A percentile compares a stretch with the other conserved stretches of the same genome.
These are phyloP conservation scores for Phaeophleospora eucalypticola DNA, from an alignment of 2,329 filamentous ascomycete genomes.

Conservation along the genomic window DNA sequence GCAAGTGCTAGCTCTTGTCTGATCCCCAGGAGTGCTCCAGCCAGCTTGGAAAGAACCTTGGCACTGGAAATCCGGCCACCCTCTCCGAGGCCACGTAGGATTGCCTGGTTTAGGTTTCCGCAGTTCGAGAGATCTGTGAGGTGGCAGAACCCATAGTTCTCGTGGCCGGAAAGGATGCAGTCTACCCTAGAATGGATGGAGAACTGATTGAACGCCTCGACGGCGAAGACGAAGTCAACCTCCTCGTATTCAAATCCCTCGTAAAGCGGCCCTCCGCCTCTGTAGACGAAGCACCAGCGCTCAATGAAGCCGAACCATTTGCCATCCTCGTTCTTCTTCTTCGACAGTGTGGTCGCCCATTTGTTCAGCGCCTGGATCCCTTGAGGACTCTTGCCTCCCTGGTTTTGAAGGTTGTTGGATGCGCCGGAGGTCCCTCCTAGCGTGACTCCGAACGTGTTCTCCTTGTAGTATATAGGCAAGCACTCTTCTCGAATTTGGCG, in stretches of 20 bases:
- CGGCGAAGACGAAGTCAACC: neutral
- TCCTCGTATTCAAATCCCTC: neutral
- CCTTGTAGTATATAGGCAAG: constrained; percentile 24
- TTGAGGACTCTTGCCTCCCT: neutral
- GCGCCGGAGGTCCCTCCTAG: neutral
- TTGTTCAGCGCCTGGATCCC: constrained; percentile 9
- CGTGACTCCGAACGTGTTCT: constrained; percentile 24
- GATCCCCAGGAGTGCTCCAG: neutral
- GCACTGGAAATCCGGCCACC: neutral
- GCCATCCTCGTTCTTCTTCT: neutral
- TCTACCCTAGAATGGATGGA: neutral
- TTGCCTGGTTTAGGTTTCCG: too few species aligned
- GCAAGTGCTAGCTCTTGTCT: neutral
- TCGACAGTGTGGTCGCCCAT: constrained; percentile 12
- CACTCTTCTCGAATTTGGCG: constrained; percentile 23
- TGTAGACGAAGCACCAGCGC: constrained; percentile 14
- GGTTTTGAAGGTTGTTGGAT: neutral
- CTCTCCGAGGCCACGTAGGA: neutral
- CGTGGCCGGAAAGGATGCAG: neutral
- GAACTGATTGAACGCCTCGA: neutral
- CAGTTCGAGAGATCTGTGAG: too few species aligned
- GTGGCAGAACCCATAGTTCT: too few species aligned
- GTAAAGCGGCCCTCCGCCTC: neutral
- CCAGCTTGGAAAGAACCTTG: neutral
- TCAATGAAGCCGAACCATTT: constrained; percentile 11